Base-by-base conservation (phyloP, 1,139 yeast species). In the Saccharomyces hybrid region DNA sequence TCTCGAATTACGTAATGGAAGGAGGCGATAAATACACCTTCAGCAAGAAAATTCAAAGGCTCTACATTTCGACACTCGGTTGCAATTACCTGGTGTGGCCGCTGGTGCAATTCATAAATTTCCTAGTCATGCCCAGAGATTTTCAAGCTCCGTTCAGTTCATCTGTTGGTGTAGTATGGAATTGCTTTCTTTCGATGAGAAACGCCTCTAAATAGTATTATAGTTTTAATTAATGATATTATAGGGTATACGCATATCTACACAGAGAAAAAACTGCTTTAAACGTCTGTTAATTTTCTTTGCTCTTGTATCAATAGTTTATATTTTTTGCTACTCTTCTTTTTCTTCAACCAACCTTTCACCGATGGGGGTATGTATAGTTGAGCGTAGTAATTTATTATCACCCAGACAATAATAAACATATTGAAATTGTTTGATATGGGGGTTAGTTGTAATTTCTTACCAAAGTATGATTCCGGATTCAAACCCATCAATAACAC, bases 11-110 rank as follows among this genome's bases (percentile, higher is more conserved):
- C 58, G 82, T 89, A 1, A 79, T 90, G 56, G 97, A 91, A 64
- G 78, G 79, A 51, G 95, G 95, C 1, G 81, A 84, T 50, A 75
- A 79, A 70, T 79, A 78, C 1, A 87, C 86, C 13, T 78, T 91
- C 23, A 77, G 78, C 54, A 75, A 70, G 5, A 90, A 88, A 71
- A 75, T 90, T 54, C 75, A 78, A 58, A 80, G 78, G 56, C 75
- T 86, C 4, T 91, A 89, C 67, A 70, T 91, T 38, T 82, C 84
- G 47, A 93, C 98, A 0, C 72, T 91, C 55, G 82, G 86, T 47
- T 82, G 85, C 55, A 91, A 90, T 69, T 88, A 85, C 68, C 77
- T 87, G 55, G 83, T 93, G n/a, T 93, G 99, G 99, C 95, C 96
- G 51, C 82, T 91, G 1, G 95, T 93, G 6, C 98, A 93, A 69